phyloP scores from a whole-genome alignment of 176 grass and related monocot genomes.

The Eragrostis nindensis region DNA sequence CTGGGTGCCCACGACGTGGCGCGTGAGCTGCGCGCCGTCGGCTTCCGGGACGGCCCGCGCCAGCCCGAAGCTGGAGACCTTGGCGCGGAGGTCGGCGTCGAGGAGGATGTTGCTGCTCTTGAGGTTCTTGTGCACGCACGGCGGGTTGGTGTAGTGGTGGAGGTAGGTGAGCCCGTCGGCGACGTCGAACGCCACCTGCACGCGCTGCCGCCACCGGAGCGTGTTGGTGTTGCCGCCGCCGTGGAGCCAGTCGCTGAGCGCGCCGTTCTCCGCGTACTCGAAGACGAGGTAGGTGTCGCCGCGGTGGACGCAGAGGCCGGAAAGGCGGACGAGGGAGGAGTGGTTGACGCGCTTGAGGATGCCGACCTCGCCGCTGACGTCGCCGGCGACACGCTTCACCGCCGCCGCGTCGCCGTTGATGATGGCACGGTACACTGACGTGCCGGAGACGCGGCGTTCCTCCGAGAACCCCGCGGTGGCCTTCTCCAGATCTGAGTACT shows the following conservation, averaged over 20 bases:
- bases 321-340: slow-evolving; percentile 65
- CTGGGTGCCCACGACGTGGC: slow-evolving; percentile 80
- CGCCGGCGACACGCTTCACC: slow-evolving; percentile 69
- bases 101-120: slow-evolving; percentile 78
- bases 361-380: slow-evolving; percentile 71
- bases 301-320: slow-evolving; percentile 73
- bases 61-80: slow-evolving; percentile 69
- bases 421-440: slow-evolving; percentile 64
- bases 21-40: slow-evolving; percentile 59
- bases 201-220: slow-evolving; percentile 61
- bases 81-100: slow-evolving; percentile 67
- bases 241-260: slow-evolving; percentile 78
- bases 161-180: slow-evolving; percentile 81
- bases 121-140: slow-evolving; percentile 84
- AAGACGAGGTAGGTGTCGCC: slow-evolving; percentile 78
- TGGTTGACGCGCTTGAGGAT: slow-evolving; percentile 82
- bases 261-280: slow-evolving; percentile 71
- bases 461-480: slow-evolving; percentile 66
- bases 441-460: slow-evolving; percentile 46
- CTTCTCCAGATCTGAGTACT: slow-evolving; percentile 62
- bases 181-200: slow-evolving; percentile 67
- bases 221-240: background rate
- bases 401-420: slow-evolving; percentile 82
- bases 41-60: slow-evolving; percentile 61
- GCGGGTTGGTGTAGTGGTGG: slow-evolving; percentile 73